Evolutionary conservation across 139 green algal species (phyloP).

Genomic region (Chlorella sp.): DNA sequence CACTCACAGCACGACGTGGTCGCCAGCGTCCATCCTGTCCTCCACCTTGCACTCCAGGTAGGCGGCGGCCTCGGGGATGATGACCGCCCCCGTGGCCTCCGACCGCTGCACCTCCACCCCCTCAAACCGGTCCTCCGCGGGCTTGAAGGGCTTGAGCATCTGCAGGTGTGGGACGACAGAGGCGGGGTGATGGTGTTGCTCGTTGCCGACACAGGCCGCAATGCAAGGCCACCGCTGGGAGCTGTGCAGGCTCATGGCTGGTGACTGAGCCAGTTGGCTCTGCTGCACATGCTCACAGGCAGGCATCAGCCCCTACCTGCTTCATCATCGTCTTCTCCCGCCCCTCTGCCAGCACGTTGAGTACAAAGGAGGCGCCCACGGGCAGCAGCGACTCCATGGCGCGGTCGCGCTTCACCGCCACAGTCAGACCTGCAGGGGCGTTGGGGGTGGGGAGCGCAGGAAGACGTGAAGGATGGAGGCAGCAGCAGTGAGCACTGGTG

Average conservation of each 20-base stretch:
- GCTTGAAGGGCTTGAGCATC: conserved; percentile 85
- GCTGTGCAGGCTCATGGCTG: too few relatives aligned
- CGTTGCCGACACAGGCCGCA: too few relatives aligned
- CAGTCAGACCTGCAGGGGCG: conserved; percentile 76
- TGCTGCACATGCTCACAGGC: too few relatives aligned
- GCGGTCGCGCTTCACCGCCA: conserved; percentile 96
- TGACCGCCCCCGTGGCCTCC: conserved; percentile 10
- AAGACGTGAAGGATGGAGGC: too few relatives aligned
- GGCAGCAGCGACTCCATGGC: conserved; percentile 90
- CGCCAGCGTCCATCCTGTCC: conserved; percentile 89
- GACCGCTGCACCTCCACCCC: conserved; percentile 58
- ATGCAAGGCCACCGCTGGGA: too few relatives aligned
- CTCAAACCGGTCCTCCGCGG: conserved; percentile 89
- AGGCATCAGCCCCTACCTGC: background rate
- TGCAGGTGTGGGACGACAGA: background rate
- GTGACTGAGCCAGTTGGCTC: too few relatives aligned
- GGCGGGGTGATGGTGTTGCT: too few relatives aligned
- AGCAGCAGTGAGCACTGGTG: conserved; percentile 72
- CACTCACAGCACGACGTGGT: conserved; percentile 91
- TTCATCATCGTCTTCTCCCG: conserved; percentile 65
- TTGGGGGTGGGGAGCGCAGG: too few relatives aligned
- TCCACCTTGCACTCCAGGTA: conserved; percentile 91
- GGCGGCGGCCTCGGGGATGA: conserved; percentile 64
- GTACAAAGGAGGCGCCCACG: conserved; percentile 74
- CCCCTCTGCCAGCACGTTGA: conserved; percentile 88